Evolutionary conservation across 352 stramenopile species (phyloP), one percentile per base, ranked within the genome.

Genomic region (Globisporangium irregulare): DNA sequence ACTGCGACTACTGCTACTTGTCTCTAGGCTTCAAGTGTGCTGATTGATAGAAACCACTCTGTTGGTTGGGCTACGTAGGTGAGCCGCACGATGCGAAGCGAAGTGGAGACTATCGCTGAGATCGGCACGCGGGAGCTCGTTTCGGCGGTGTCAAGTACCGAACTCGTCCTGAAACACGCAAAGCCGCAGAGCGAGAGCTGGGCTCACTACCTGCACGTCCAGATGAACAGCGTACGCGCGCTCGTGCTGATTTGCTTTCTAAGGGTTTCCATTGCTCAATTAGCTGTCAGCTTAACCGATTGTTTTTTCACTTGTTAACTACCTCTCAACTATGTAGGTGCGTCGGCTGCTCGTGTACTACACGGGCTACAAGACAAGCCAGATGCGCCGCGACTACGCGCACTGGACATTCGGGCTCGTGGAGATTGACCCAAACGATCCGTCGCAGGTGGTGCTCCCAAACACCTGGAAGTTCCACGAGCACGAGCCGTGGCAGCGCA

Each of bases 261-360:
- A 7, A 9, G 14, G 9, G 7, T 38, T 24, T 50, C 4, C 24
- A 59, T 22, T 41, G 24, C n/a, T 55, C 20, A 24, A 25, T 14
- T 12, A 55, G 7, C 7, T 14, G 25, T 5, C 50, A 10, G 10
- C 20, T 24, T 32, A 58, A 32, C 51, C 22, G 18, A 32, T 24
- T 14, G 29, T 32, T 14, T 24, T 25, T 18, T 22, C 3, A 41
- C 12, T 2, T 59, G 24, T 38, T 9, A 38, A 36, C 14, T 59
- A 34, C 38, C 34, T 24, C 29, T 8, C 51, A 55, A 53, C 48
- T 50, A 6, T 56, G 22, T 53, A 87, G 79, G 76, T 87, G 14
- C 69, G 91, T 70, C 91, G 91, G 59, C 24, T 94, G 12, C 89
- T 94, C 32, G 87, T 94, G 29, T 89, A 92, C 62, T 94, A 94